Conservation (phyloP, 192 early-diverging fungal species). For the Allomyces macrogynus region DNA sequence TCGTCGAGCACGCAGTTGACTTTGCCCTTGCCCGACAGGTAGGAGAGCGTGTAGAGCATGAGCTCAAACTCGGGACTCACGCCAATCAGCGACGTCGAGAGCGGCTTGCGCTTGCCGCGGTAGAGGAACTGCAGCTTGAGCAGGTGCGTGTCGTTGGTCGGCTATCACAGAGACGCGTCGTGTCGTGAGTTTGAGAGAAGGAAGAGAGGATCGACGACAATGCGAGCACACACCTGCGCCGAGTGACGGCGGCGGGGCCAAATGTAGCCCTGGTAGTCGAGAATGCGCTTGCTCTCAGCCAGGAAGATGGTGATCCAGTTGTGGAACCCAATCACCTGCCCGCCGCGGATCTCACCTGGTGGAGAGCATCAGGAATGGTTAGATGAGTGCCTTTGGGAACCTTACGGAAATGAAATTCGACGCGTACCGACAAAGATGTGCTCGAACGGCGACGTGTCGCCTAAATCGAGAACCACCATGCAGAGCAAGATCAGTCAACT, state of each 20-base stretch:
- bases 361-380: no score
- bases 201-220: no score
- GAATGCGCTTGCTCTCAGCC: not conserved
- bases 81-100: not conserved
- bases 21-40: not conserved
- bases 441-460: not conserved
- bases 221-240: not conserved
- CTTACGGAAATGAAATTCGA: not conserved
- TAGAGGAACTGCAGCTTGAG: not conserved
- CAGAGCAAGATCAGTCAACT: no score
- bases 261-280: constrained; percentile 1
- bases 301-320: not conserved
- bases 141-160: not conserved
- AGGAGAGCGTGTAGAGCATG: not conserved
- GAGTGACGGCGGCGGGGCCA: not conserved
- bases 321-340: not conserved
- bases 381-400: no score
- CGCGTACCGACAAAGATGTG: not conserved
- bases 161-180: not conserved
- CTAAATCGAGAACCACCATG: not conserved
- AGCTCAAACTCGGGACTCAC: constrained; percentile 1
- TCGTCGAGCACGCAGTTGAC: not conserved
- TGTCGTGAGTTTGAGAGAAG: no score
- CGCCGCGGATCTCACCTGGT: not conserved
- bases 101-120: not conserved